Evolutionary conservation across 345 rosid genomes (phyloP).

Genomic region (Leavenworthia alabamica): DNA sequence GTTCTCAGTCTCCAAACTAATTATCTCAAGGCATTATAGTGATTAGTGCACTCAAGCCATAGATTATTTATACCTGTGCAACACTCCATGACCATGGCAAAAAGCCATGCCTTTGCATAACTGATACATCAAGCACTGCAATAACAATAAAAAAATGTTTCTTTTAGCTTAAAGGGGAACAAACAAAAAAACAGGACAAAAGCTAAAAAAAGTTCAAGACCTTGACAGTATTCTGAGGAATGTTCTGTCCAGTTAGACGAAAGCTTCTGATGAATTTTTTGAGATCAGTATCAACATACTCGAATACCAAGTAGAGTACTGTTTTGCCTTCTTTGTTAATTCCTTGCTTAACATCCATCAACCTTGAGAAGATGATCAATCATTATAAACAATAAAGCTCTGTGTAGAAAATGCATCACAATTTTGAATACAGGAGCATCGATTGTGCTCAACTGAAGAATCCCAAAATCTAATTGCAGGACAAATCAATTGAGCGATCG

Average conservation of each 20-base stretch:
- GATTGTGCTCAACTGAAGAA: background rate
- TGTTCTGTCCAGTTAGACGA: slow-evolving; percentile 56
- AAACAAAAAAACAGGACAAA: background rate
- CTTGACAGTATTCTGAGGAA: slow-evolving; percentile 60
- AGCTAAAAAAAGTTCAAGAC: slow-evolving; percentile 20
- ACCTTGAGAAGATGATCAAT: slow-evolving; percentile 31
- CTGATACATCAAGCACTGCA: slow-evolving; percentile 92
- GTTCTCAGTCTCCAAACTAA: background rate
- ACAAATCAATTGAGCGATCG: background rate
- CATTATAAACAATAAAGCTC: background rate
- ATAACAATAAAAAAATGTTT: background rate
- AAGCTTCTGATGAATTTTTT: slow-evolving; percentile 77
- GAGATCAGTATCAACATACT: slow-evolving; percentile 89
- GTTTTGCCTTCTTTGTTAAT: slow-evolving; percentile 83
- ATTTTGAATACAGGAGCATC: background rate
- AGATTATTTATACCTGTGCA: slow-evolving; percentile 58
- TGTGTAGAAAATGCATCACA: background rate
- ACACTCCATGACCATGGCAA: slow-evolving; percentile 93
- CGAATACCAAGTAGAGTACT: slow-evolving; percentile 81
- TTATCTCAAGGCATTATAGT: background rate
- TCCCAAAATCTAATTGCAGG: background rate
- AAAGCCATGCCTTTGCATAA: slow-evolving; percentile 95
- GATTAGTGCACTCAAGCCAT: background rate
- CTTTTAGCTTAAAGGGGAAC: background rate
- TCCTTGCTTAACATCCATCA: slow-evolving; percentile 94